phyloP scores from a whole-genome alignment of 495 filamentous ascomycete genomes.

The Podospora australis region DNA sequence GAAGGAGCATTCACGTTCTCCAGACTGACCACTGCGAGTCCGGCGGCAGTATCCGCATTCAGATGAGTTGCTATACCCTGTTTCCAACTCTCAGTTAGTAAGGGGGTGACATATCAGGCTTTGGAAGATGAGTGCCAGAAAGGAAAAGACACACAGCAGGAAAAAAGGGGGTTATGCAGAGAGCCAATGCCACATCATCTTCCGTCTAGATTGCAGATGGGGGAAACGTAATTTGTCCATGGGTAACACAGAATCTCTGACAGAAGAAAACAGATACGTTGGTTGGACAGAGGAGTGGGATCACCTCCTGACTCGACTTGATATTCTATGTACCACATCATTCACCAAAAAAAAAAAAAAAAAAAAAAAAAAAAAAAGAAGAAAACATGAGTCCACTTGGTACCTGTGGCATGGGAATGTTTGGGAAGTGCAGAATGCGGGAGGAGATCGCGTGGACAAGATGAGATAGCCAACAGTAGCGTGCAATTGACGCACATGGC shows the following conservation, averaged over 20 bases:
- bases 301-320: too few species aligned
- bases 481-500: conserved; percentile 35
- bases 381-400: too few species aligned
- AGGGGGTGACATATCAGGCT: background rate
- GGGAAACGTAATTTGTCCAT: conserved; percentile 9
- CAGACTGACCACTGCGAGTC: conserved; percentile 36
- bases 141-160: background rate
- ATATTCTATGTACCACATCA: too few species aligned
- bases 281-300: background rate
- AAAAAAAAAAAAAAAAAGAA: too few species aligned
- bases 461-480: conserved; percentile 31
- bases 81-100: conserved; percentile 1
- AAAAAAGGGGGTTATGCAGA: background rate
- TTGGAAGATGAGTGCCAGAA: background rate
- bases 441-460: conserved; percentile 19
- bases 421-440: conserved; percentile 17
- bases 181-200: background rate
- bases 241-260: conserved; percentile 9
- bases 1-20: conserved; percentile 30
- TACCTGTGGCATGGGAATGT: too few species aligned
- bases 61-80: conserved; percentile 43
- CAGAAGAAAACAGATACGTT: conserved; percentile 11
- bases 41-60: conserved; percentile 48
- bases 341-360: too few species aligned
- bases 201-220: background rate